Evolutionary conservation across 176 grass and related monocot genomes (phyloP).

Genomic region (Aechmea fasciata): DNA sequence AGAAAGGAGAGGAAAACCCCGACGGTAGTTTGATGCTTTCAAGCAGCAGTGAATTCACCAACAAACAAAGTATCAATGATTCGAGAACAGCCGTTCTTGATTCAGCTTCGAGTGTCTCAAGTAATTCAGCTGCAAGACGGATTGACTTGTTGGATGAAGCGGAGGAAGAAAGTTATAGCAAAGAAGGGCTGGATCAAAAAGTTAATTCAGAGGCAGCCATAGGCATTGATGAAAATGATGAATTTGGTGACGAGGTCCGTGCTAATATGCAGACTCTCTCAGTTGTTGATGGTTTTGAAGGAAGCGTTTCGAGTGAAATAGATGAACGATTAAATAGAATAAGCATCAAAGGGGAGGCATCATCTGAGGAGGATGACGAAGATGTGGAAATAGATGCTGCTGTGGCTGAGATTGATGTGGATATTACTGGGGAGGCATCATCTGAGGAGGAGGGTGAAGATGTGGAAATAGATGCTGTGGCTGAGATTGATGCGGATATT

Average conservation of each 20-base stretch:
- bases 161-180: background rate
- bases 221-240: slow-evolving; percentile 15
- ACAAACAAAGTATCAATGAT: slow-evolving; percentile 2
- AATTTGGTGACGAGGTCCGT: slow-evolving; percentile 24
- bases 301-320: background rate
- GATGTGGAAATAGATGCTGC: slow-evolving; percentile 1
- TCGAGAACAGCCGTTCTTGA: slow-evolving; percentile 9
- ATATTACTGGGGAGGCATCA: slow-evolving; percentile 1
- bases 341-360: slow-evolving; percentile 7
- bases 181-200: slow-evolving; percentile 14
- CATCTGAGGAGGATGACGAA: slow-evolving; percentile 1
- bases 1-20: slow-evolving; percentile 8
- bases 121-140: background rate
- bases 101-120: slow-evolving; percentile 6
- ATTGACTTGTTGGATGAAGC: slow-evolving; percentile 10
- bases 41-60: background rate
- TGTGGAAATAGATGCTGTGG: slow-evolving; percentile 2
- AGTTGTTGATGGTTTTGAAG: background rate
- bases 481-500: slow-evolving; percentile 17
- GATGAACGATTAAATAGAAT: background rate
- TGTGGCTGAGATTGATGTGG: slow-evolving; percentile 18
- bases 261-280: slow-evolving; percentile 1
- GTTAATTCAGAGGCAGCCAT: slow-evolving; percentile 2
- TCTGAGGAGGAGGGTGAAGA: slow-evolving; percentile 1
- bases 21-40: slow-evolving; percentile 7